phyloP scores from a whole-genome alignment of 2,329 filamentous ascomycete species.

The Talaromyces atroroseus region DNA sequence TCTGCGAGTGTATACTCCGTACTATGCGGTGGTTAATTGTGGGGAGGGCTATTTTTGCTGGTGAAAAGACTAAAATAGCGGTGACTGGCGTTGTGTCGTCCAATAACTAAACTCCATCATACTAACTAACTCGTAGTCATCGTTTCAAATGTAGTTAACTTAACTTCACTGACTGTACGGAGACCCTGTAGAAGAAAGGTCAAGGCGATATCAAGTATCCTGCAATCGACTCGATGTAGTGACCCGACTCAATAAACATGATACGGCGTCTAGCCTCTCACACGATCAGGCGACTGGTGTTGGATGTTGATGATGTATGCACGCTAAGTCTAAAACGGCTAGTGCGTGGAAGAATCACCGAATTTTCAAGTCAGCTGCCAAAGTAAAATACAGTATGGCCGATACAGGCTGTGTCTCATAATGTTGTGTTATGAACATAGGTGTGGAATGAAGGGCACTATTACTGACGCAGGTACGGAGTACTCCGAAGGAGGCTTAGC shows the following conservation, averaged over 20 bases:
- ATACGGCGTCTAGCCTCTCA: too few species aligned
- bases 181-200: too few species aligned
- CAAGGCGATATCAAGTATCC: too few species aligned
- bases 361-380: conserved; percentile 10
- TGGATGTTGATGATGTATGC: too few species aligned
- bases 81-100: conserved; percentile 4
- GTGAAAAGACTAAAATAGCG: conserved; percentile 8
- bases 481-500: conserved; percentile 7
- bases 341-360: neutral
- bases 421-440: neutral
- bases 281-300: too few species aligned
- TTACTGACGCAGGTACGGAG: conserved; percentile 7
- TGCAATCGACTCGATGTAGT: too few species aligned
- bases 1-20: too few species aligned
- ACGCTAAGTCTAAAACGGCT: neutral
- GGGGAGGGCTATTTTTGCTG: conserved; percentile 12
- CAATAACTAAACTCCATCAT: neutral
- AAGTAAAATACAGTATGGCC: neutral
- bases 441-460: neutral
- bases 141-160: too few species aligned
- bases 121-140: too few species aligned
- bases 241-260: too few species aligned
- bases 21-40: neutral
- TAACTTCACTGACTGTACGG: too few species aligned
- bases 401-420: neutral